Base-by-base conservation (phyloP, 495 filamentous ascomycete genomes). In the Ascodesmis nigricans region DNA sequence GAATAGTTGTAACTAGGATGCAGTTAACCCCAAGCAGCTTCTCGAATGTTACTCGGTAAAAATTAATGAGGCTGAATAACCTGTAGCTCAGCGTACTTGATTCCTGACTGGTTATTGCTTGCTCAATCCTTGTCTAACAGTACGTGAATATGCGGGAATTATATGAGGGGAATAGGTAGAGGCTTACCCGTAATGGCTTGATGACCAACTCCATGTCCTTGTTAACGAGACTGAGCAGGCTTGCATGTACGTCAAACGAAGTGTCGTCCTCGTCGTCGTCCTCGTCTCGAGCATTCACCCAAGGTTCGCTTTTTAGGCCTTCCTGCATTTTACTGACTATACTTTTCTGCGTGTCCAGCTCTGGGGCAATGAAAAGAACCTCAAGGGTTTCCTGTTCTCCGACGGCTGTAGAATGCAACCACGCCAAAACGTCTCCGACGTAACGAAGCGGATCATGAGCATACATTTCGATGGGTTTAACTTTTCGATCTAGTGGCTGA, bases 351-450 rank as follows among this genome's bases (percentile, higher is more conserved):
- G 17, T 20, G 25, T 13, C 22, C 10, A 33, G 78, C n/a, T 79
- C 83, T 35, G 91, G 82, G 1, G 74, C 71, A 21, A 92, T 73
- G 50, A 95, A 95, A 3, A 99, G 58, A 3, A 76, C 71, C 49
- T 93, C 87, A 11, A 99, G 61, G 1, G 84, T 79, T 54, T 99
- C 87, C 27, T 78, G 66, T 54, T 99, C 87, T 13, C 82, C 83
- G 0, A 95, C 87, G 0, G 84, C 70, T 4, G 82, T 75, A 0
- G 90, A 93, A 50, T 99, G 87, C 2, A 73, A 70, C 87, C 87
- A 99, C 4, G 87, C 87, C 10, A 95, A 66, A 84, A 99, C 95
- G 50, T 99, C 87, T 14, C 87, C 83, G 13, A 91, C 72, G 48
- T 95, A 99, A 21, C 87, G 65, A 9, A 99, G 57, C 8, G 79